Evolutionary conservation across 495 filamentous ascomycete genomes (phyloP).

Genomic region (Poronia punctata): DNA sequence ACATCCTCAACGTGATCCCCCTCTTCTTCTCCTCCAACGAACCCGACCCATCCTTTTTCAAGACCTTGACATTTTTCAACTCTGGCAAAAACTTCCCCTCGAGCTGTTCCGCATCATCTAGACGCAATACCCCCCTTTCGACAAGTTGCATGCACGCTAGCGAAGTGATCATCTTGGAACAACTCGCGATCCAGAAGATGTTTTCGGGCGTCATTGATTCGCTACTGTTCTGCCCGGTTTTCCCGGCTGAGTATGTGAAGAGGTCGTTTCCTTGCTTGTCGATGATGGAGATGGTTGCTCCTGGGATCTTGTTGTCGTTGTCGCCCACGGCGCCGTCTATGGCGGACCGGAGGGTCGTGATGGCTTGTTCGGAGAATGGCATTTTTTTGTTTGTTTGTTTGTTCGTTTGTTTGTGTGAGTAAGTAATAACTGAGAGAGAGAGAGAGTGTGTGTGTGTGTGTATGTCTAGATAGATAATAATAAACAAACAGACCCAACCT

Average conservation of each 20-base stretch:
- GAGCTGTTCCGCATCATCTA: constrained; percentile 45
- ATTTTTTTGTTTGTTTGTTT: too few relatives aligned
- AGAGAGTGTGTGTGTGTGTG: too few relatives aligned
- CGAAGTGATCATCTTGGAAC: constrained; percentile 47
- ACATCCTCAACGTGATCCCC: constrained; percentile 55
- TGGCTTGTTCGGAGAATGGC: too few relatives aligned
- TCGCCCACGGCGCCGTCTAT: too few relatives aligned
- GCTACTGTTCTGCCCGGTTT: constrained; percentile 24
- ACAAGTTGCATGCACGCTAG: constrained; percentile 57
- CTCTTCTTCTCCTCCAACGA: constrained; percentile 44
- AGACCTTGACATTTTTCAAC: constrained; percentile 11
- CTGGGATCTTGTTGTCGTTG: constrained; percentile 36
- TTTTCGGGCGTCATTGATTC: constrained; percentile 43
- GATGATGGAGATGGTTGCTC: constrained; percentile 40
- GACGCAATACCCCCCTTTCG: constrained; percentile 43
- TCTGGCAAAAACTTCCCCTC: constrained; percentile 24
- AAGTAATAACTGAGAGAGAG: too few relatives aligned
- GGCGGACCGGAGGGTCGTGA: too few relatives aligned
- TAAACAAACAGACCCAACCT: too few relatives aligned
- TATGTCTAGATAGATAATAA: too few relatives aligned
- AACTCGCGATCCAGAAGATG: constrained; percentile 53
- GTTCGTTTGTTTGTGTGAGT: too few relatives aligned
- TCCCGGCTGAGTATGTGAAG: constrained; percentile 42
- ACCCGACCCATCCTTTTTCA: constrained; percentile 20
- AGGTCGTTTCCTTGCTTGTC: constrained; percentile 42